These are phyloP conservation scores for Luffa acutangula DNA, from an alignment of 306 rosid species.

Conservation along the genomic window DNA sequence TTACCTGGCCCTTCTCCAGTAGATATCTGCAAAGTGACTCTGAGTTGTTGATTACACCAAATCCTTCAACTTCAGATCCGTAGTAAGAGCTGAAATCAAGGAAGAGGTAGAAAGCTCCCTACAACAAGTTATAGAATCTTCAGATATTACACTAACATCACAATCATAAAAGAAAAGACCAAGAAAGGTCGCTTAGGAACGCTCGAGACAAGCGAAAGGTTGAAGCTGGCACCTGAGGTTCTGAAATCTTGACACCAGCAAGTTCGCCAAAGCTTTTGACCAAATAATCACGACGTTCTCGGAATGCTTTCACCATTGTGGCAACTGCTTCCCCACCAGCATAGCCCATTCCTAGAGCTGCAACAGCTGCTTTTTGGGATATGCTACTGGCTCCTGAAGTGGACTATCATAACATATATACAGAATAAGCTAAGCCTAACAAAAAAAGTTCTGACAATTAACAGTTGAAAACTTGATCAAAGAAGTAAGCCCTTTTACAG, in stretches of 20 bases:
- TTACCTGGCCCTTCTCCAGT: constrained; percentile 85
- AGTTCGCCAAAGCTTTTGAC: constrained; percentile 69
- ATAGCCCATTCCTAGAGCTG: constrained; percentile 88
- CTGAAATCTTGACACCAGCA: constrained; percentile 67
- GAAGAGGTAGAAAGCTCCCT: constrained; percentile 99
- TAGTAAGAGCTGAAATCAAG: constrained; percentile 74
- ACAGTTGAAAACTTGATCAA: not conserved
- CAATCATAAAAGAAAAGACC: not conserved
- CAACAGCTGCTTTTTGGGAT: constrained; percentile 88
- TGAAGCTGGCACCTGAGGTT: constrained; percentile 54
- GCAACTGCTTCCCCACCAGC: constrained; percentile 91
- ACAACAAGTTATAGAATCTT: constrained; percentile 8
- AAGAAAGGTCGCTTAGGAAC: not conserved
- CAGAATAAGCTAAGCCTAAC: not conserved
- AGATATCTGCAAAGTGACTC: constrained; percentile 78
- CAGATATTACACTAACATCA: not conserved
- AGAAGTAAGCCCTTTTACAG: not conserved
- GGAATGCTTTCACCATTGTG: constrained; percentile 82
- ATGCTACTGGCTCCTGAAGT: constrained; percentile 93
- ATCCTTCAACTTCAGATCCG: constrained; percentile 76
- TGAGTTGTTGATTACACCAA: constrained; percentile 65
- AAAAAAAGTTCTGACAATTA: not conserved
- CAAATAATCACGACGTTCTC: constrained; percentile 82
- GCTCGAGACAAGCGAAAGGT: not conserved
- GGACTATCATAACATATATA: constrained; percentile 35